Evolutionary conservation across 2,329 filamentous ascomycete species (phyloP).

Genomic region (Epichloe bromicola): DNA sequence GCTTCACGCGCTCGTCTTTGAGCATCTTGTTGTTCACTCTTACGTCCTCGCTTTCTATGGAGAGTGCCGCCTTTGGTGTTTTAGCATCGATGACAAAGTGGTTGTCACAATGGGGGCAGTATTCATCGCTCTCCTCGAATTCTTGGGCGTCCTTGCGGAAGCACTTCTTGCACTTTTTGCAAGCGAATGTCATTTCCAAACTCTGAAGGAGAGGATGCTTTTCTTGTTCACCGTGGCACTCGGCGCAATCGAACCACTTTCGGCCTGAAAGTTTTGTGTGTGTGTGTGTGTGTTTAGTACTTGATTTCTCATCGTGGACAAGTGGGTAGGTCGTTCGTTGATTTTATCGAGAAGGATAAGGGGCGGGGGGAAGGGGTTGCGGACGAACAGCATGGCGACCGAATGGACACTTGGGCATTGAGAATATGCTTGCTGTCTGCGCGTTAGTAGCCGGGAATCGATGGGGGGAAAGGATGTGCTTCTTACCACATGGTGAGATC

Average conservation of each 20-base stretch:
- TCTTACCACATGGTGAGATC: slow-evolving; percentile 23
- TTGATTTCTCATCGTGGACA: neutral
- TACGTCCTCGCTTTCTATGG: slow-evolving; percentile 84
- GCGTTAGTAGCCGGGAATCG: neutral
- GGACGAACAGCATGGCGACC: slow-evolving; percentile 80
- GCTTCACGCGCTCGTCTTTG: slow-evolving; percentile 69
- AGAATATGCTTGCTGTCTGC: slow-evolving; percentile 79
- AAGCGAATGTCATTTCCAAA: slow-evolving; percentile 86
- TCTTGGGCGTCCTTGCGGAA: slow-evolving; percentile 89
- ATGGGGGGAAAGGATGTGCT: neutral
- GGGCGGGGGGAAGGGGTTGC: neutral
- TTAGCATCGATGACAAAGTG: slow-evolving; percentile 89
- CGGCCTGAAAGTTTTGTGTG: slow-evolving; percentile 41
- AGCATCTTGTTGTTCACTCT: slow-evolving; percentile 82
- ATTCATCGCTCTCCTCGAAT: slow-evolving; percentile 95
- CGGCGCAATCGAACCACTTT: slow-evolving; percentile 98
- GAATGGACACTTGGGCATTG: slow-evolving; percentile 94
- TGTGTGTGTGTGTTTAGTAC: neutral
- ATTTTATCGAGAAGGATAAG: neutral
- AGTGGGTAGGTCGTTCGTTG: neutral
- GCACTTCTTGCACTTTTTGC: slow-evolving; percentile 99
- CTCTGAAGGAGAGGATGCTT: slow-evolving; percentile 62
- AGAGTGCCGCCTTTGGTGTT: slow-evolving; percentile 67
- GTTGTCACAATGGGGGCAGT: slow-evolving; percentile 98
- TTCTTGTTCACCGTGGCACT: slow-evolving; percentile 80